Evolutionary conservation across 257 asterid species (phyloP).

Genomic region (Solanum gracilifrons): DNA sequence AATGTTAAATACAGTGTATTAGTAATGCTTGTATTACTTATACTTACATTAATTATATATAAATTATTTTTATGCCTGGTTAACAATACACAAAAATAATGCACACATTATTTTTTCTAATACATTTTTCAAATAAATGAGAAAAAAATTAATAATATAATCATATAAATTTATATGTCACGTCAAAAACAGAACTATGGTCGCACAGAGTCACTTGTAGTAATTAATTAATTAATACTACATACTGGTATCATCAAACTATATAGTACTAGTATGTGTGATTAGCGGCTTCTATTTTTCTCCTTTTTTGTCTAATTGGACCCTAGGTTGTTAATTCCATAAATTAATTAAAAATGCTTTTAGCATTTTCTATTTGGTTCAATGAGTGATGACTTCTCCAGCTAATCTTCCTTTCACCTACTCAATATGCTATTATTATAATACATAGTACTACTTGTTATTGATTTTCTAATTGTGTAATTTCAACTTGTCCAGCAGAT

Average conservation of each 20-base stretch:
- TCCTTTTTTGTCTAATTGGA: not conserved
- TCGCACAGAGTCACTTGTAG: not conserved
- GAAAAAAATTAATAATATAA: accelerated
- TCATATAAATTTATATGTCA: not conserved
- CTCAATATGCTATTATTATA: not conserved
- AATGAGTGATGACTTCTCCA: not conserved
- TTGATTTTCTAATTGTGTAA: not conserved
- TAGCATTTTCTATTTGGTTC: not conserved
- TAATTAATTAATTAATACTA: not conserved
- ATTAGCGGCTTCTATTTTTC: not conserved
- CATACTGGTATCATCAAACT: too few species aligned
- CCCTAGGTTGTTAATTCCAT: not conserved
- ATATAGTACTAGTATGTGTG: not conserved
- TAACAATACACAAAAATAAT: too few species aligned
- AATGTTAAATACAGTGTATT: too few species aligned
- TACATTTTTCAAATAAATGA: too few species aligned
- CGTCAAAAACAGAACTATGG: not conserved
- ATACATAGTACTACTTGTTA: not conserved
- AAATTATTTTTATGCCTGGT: too few species aligned
- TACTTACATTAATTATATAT: too few species aligned
- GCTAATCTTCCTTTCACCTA: not conserved
- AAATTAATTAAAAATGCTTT: not conserved
- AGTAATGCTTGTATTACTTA: too few species aligned
- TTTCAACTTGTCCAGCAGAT: not conserved
- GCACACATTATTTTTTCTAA: accelerated